Evolutionary conservation across 331 rosid genomes (phyloP), one percentile per base, ranked within the genome.

Genomic region (Acacia concinna): DNA sequence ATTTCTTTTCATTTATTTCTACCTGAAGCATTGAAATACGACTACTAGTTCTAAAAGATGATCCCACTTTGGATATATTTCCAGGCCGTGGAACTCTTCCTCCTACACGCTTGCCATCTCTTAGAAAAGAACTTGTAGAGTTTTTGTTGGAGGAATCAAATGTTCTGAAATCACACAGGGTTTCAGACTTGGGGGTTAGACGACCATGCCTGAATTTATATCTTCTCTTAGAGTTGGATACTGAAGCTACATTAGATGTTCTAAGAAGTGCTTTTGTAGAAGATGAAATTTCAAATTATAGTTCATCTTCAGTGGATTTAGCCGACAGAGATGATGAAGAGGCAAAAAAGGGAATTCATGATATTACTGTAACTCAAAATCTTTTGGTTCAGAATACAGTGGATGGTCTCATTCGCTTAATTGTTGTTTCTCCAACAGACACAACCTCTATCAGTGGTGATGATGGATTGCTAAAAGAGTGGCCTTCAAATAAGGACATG

Each of bases 11-110:
- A 32, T 79, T 49, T 81, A 17, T 78, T 62, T 46, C 30, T 74
- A 40, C 47, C 68, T 77, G 68, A 11, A 86, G 47, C 21, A 25
- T 77, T 68, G 40, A 70, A 74, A 56, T 77, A 40, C 23, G 59
- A 63, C 70, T 71, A 37, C 52, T 40, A 46, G 43, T 71, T 20
- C 52, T 32, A 56, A 66, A 47, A 40, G 57, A 70, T 78, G 57
- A 38, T 75, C 27, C 75, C 74, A 70, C 31, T 67, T 68, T 76
- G 73, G 68, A 78, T 71, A 62, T 81, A 79, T 82, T 74, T 85
- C 78, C 96, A 95, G 99, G 97, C 68, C 99, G 83, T 47, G 98
- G 99, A 84, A 82, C 84, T 82, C 88, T 95, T 84, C 82, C 88
- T 81, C 87, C 87, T 73, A 68, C 85, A 37, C 89, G 93, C 49